Percentiles rank a stretch among this genome's conserved stretches.
These are phyloP conservation scores for Papiliotrema nemorosa DNA, from an alignment of 1,284 basidiomycete genomes.

Conservation along the genomic window DNA sequence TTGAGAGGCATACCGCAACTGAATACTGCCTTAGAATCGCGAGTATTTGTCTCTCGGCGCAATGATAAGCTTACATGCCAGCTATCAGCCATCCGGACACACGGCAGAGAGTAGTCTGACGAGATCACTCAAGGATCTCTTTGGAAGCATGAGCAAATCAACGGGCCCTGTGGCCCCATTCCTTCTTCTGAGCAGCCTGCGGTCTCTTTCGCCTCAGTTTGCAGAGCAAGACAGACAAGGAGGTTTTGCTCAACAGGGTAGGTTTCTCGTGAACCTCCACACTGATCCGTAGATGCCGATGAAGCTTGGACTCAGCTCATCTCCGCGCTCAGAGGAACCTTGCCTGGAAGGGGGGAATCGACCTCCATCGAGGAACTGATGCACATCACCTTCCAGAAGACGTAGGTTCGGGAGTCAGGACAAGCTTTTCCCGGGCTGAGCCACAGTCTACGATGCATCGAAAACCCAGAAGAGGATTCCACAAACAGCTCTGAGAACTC, in stretches of 20 bases:
- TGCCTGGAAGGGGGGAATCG: slow-evolving; percentile 51
- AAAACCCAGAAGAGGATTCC: slow-evolving; percentile 73
- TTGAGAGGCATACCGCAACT: slow-evolving; percentile 87
- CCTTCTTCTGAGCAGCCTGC: slow-evolving; percentile 67
- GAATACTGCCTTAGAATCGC: slow-evolving; percentile 63
- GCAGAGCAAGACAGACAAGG: slow-evolving; percentile 64
- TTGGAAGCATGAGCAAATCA: slow-evolving; percentile 67
- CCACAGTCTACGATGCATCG: slow-evolving; percentile 68
- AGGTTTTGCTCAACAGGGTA: slow-evolving; percentile 84
- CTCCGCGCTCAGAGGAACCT: slow-evolving; percentile 65
- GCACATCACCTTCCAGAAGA: slow-evolving; percentile 73
- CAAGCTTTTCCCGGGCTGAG: slow-evolving; percentile 39
- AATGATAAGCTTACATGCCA: not conserved
- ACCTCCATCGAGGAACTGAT: slow-evolving; percentile 79
- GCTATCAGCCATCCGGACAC: slow-evolving; percentile 7
- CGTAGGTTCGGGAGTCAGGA: too few species aligned
- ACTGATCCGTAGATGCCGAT: slow-evolving; percentile 71
- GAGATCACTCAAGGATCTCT: slow-evolving; percentile 67
- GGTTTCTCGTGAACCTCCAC: slow-evolving; percentile 1
- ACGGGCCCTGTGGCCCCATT: slow-evolving; percentile 73
- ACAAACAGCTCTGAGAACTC: slow-evolving; percentile 67
- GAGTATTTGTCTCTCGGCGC: slow-evolving; percentile 28
- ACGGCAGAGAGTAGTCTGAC: slow-evolving; percentile 51
- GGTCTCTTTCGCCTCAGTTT: slow-evolving; percentile 85
- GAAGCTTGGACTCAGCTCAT: slow-evolving; percentile 87